Base-by-base conservation (phyloP, 2,329 filamentous ascomycete genomes). In the Penicillium sumatraense region DNA sequence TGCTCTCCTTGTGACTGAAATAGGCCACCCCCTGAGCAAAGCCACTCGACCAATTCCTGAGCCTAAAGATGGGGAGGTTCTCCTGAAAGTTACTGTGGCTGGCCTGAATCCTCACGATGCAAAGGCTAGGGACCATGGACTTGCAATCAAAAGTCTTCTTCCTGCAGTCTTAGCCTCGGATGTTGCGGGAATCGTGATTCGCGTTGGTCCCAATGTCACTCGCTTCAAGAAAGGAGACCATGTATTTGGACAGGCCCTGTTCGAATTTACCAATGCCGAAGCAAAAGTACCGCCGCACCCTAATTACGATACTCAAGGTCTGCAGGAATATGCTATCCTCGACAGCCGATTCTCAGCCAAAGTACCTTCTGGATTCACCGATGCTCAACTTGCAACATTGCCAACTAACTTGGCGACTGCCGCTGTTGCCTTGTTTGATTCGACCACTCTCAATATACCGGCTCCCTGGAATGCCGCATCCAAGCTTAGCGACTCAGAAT, bases 311-410 rank as follows among this genome's bases (percentile, higher is more conserved):
- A 38, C 41, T 2, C 54, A 59, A 9, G 77, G 71, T 1, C 60
- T 78, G 5, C 75, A 78, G 53, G 63, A 79, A 62, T 78, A 75
- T 51, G 65, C 70, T 1, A 29, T 76, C 20, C 50, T 71, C 11
- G 72, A 77, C 48, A 63, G 64, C 7, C 54, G 56, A 0, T 65
- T 54, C 27, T 54, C 67, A 0, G 66, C 70, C 8, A 68, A 69
- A 29, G 66, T 79, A 16, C 74, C 76, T 5, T 61, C 68, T 9
- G 59, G 59, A 0, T 57, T 75, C 31, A 68, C 60, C 1, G 71
- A 73, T 26, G 68, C 75, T 53, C 71, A 78, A 21, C 74, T 64
- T 1, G 72, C 72, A 1, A 74, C 73, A 0, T 54, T 76, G 1
- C 74, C 75, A 0, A 68, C 64, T 5, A 78, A 78, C 55, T 53